Conservation (phyloP, 129 eudicot species). For the Pittosporum tobira region DNA sequence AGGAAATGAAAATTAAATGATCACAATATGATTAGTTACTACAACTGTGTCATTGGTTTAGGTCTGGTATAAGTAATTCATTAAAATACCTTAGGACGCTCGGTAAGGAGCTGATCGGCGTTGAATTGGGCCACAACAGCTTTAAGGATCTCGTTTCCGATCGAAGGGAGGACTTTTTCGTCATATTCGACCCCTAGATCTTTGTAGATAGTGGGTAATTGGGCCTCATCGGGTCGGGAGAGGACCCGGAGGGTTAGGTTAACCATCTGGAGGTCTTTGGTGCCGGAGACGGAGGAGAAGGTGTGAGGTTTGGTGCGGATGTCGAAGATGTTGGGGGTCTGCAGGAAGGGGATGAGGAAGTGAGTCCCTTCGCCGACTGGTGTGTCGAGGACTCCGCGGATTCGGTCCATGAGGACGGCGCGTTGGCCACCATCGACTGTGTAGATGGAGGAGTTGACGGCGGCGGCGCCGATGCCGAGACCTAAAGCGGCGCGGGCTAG, state of each 20-base stretch:
- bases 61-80: too few species aligned
- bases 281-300: conserved; percentile 73
- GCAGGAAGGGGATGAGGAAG: conserved; percentile 77
- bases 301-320: conserved; percentile 84
- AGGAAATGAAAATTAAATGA: too few species aligned
- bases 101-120: conserved; percentile 89
- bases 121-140: conserved; percentile 93
- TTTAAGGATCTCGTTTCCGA: conserved; percentile 80
- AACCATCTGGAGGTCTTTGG: conserved; percentile 93
- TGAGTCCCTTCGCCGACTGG: conserved; percentile 93
- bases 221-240: conserved; percentile 60
- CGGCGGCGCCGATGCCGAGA: conserved; percentile 57
- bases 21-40: too few species aligned
- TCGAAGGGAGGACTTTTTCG: conserved; percentile 83
- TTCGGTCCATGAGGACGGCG: conserved; percentile 86
- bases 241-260: conserved; percentile 87
- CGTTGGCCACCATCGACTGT: conserved; percentile 95
- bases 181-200: conserved; percentile 82
- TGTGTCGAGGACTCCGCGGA: conserved; percentile 66
- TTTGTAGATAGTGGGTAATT: conserved; percentile 58
- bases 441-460: conserved; percentile 68
- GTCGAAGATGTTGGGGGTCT: conserved; percentile 82
- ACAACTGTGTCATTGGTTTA: too few species aligned
- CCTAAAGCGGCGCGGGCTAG: conserved; percentile 82
- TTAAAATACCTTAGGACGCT: conserved; percentile 74